These are phyloP conservation scores for Naganishia randhawae DNA, from an alignment of 768 basidiomycete species.

Conservation along the genomic window DNA sequence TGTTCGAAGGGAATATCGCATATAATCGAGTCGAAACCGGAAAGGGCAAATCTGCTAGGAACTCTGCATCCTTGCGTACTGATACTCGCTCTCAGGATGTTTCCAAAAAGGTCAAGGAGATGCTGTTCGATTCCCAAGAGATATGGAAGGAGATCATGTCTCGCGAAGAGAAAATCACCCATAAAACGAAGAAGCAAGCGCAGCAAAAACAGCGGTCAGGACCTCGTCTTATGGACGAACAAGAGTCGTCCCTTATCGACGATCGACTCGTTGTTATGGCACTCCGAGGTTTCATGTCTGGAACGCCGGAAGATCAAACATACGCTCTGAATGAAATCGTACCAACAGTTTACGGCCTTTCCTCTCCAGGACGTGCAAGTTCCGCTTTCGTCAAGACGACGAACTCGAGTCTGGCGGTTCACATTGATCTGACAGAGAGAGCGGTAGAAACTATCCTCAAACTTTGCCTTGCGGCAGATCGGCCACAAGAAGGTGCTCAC, in stretches of 20 bases:
- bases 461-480: constrained; percentile 25
- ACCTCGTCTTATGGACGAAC: neutral
- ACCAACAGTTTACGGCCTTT: constrained; percentile 30
- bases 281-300: constrained; percentile 24
- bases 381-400: neutral
- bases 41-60: neutral
- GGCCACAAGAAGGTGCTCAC: constrained; percentile 33
- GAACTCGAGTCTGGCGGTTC: neutral
- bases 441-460: constrained; percentile 37
- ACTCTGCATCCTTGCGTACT: neutral
- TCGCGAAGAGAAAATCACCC: constrained; percentile 16
- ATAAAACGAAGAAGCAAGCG: neutral
- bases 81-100: neutral
- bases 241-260: constrained; percentile 26
- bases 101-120: neutral
- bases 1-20: constrained; percentile 33
- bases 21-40: neutral
- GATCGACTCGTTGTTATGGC: constrained; percentile 28
- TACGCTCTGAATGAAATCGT: constrained; percentile 32
- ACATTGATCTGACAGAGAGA: constrained; percentile 30
- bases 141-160: constrained; percentile 32
- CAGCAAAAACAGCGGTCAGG: neutral
- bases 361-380: constrained; percentile 27
- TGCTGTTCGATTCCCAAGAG: constrained; percentile 24
- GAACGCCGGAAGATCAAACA: constrained; percentile 28